Evolutionary conservation across 306 rosid genomes (phyloP), one percentile per base, ranked within the genome.

Genomic region (Datisca glomerata): DNA sequence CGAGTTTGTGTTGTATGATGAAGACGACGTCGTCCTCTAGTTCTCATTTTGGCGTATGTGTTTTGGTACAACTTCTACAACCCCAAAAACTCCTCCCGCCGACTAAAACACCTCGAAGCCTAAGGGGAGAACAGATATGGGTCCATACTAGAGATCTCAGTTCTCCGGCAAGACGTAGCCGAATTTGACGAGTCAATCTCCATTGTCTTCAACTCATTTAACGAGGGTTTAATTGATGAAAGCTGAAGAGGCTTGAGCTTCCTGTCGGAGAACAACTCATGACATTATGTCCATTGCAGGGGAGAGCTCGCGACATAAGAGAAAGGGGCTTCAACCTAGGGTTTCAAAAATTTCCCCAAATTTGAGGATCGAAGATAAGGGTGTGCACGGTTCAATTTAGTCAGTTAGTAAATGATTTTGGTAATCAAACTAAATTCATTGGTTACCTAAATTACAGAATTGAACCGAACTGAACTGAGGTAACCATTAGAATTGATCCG

Each of bases 31-130:
- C 20, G 82, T 33, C 55, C 74, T 79, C 41, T 60, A 55, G 4
- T 36, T 15, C 37, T 74, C 82, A 16, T 31, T 37, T 67, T 78
- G 2, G 57, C 9, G 57, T 38, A 63, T 7, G 73, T 12, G 43
- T 41, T 73, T 47, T 56, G 82, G 62, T 69, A 70, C 33, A 77
- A 69, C 61, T 78, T 84, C 39, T 80, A 84, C 10, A 84, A 28
- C 18, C 96, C 92, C 18, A 91, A 36, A 0, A 91, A 65, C 60
- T 91, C 96, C 32, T 73, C 84, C 98, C 96, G 80, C 42, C 92
- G 75, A 60, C 92, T 80, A 2, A 96, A 80, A 24, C 96, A 91
- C n/a, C 98, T 69, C 9, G 96, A 96, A 0, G 96, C 98, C 59
- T 91, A 84, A 0, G 98, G 96, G 3, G 94, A 91, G 59, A 84